Evolutionary conservation across 2,329 filamentous ascomycete genomes (phyloP).

Genomic region (Neofusicoccum kwambonambiense): DNA sequence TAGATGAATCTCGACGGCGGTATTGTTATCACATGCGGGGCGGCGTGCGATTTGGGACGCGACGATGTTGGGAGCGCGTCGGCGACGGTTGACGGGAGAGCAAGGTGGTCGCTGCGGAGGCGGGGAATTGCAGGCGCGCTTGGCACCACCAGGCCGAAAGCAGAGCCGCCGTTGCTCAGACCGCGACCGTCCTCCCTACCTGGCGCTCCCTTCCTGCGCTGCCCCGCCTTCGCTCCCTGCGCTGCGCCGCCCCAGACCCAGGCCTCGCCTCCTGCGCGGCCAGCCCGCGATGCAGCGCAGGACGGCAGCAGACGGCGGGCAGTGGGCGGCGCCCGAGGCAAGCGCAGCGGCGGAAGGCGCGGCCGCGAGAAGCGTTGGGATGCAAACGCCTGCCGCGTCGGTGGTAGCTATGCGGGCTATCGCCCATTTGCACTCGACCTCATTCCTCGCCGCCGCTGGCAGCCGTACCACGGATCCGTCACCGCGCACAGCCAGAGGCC

Average conservation of each 20-base stretch:
- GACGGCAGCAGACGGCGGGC: not conserved
- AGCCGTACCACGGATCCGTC: constrained; percentile 18
- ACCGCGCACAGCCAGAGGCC: not conserved
- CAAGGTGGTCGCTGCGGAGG: not conserved
- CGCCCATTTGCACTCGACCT: not conserved
- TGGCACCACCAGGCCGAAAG: not conserved
- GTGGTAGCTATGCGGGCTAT: constrained; percentile 12
- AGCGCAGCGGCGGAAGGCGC: not conserved
- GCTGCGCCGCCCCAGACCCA: not conserved
- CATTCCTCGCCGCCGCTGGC: constrained; percentile 14
- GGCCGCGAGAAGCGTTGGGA: not conserved
- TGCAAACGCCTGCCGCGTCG: constrained; percentile 3
- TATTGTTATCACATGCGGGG: not conserved
- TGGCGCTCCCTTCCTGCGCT: not conserved
- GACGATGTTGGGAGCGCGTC: not conserved
- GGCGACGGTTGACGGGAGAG: not conserved
- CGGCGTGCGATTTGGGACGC: too few relatives aligned
- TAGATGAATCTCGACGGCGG: not conserved
- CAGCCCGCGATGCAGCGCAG: not conserved
- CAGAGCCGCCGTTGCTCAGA: constrained; percentile 3
- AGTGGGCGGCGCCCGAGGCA: not conserved
- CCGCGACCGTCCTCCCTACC: not conserved
- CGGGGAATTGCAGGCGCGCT: not conserved
- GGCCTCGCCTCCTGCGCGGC: too few relatives aligned
- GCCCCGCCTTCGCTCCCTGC: not conserved